These are phyloP conservation scores for Pseudofabraea citricarpa DNA, from an alignment of 2,329 filamentous ascomycete genomes.

Conservation along the genomic window DNA sequence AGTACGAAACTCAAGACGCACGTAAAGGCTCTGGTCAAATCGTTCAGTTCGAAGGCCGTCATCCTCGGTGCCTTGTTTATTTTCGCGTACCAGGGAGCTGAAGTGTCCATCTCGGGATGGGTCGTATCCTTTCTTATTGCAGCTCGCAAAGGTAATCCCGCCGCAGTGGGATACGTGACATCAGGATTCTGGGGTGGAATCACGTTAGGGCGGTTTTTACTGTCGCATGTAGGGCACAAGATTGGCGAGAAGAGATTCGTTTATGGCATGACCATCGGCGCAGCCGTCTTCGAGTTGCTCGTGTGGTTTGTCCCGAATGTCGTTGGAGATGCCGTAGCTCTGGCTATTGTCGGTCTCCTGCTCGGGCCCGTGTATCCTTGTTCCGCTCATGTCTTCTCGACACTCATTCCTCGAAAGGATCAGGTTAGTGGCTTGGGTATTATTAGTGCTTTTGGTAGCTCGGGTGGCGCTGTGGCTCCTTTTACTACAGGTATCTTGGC, in stretches of 20 bases:
- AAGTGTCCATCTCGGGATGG: slow-evolving; percentile 79
- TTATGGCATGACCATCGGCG: slow-evolving; percentile 50
- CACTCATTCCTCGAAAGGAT: slow-evolving; percentile 51
- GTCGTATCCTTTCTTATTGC: slow-evolving; percentile 77
- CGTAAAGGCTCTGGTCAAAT: slow-evolving; percentile 45
- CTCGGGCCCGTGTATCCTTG: slow-evolving; percentile 76
- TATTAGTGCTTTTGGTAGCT: slow-evolving; percentile 63
- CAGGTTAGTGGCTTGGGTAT: slow-evolving; percentile 58
- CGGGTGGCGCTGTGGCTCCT: slow-evolving; percentile 43
- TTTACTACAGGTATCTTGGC: neutral
- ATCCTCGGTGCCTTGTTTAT: slow-evolving; percentile 69
- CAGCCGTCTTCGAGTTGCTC: slow-evolving; percentile 60
- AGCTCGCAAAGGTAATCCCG: slow-evolving; percentile 64
- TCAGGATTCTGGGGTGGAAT: slow-evolving; percentile 67
- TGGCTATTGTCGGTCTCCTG: slow-evolving; percentile 65
- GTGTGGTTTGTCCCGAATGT: slow-evolving; percentile 74
- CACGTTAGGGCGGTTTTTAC: slow-evolving; percentile 68
- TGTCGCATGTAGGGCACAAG: slow-evolving; percentile 59
- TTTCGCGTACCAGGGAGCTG: slow-evolving; percentile 77
- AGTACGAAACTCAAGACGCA: slow-evolving; percentile 28
- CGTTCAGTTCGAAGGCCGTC: neutral
- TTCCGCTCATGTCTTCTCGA: slow-evolving; percentile 56
- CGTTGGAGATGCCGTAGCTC: slow-evolving; percentile 58
- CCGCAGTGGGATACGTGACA: slow-evolving; percentile 72
- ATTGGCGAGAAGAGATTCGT: slow-evolving; percentile 70